Evolutionary conservation across 345 rosid genomes (phyloP), one percentile per base, ranked within the genome.

Genomic region (Moricandia arvensis): DNA sequence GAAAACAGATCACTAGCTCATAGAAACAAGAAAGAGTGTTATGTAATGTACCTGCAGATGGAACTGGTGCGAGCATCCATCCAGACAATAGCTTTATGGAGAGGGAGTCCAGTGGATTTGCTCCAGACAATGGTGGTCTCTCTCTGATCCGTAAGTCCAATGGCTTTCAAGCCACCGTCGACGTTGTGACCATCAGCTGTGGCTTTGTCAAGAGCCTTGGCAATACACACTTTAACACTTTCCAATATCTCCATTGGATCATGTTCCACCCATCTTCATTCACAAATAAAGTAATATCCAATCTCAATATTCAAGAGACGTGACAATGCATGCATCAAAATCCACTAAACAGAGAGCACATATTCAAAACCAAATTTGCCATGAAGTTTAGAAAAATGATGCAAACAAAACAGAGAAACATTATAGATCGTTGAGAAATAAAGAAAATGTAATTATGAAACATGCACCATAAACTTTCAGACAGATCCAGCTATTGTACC

Each of bases 1-100:
- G n/a, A n/a, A n/a, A n/a, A n/a, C n/a, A n/a, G n/a, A n/a, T n/a
- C n/a, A n/a, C n/a, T n/a, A n/a, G n/a, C n/a, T n/a, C n/a, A n/a
- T n/a, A n/a, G n/a, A n/a, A 5, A 1, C 4, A 16, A 12, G 9
- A 45, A 6, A 45, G 18, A 31, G 16, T n/a, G 16, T 35, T 29
- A 21, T 21, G 24, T 21, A 4, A 7, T 15, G 45, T 31, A 66
- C 98, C 95, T 84, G 94, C 99, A 95, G 70, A 95, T 74, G 30
- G 88, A 61, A 27, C 87, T 85, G 66, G 96, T 92, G 16, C 99
- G 99, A 60, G 77, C 97, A 86, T 95, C 99, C 99, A 95, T 95
- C 99, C 98, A 95, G 37, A 92, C 98, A 65, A 95, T 90, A 4
- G 99, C 98, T 37, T 86, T 86, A 73, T 95, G 69, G 41, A 95